These are phyloP conservation scores for Aspergillus amoenus DNA, from an alignment of 2,329 filamentous ascomycete species.

Conservation along the genomic window DNA sequence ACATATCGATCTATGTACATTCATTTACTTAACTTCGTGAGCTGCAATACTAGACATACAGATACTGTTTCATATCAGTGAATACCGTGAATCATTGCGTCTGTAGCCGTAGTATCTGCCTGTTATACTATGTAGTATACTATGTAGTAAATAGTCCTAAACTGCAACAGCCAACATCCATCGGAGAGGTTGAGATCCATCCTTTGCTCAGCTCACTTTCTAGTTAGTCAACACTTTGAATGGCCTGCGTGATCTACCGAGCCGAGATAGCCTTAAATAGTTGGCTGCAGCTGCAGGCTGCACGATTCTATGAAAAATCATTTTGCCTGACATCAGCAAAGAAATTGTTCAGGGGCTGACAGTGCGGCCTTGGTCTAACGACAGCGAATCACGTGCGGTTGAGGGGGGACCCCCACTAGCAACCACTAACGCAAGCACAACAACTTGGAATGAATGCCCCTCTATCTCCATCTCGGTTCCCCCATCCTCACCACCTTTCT, in stretches of 20 bases:
- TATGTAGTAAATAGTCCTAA: too few relatives aligned
- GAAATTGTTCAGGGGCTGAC: slow-evolving; percentile 8
- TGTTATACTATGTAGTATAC: too few relatives aligned
- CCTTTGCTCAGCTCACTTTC: too few relatives aligned
- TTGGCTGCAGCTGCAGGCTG: slow-evolving; percentile 9
- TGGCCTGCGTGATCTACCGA: background rate
- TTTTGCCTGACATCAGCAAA: slow-evolving; percentile 9
- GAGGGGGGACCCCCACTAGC: slow-evolving; percentile 24
- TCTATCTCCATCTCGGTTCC: slow-evolving; percentile 30
- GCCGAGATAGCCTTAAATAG: background rate
- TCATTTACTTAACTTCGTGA: slow-evolving; percentile 21
- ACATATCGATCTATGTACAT: slow-evolving; percentile 33
- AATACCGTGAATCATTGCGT: background rate
- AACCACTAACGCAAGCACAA: slow-evolving; percentile 29
- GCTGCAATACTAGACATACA: slow-evolving; percentile 6
- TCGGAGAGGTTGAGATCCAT: background rate
- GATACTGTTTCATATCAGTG: background rate
- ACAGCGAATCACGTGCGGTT: slow-evolving; percentile 21
- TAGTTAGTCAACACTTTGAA: background rate
- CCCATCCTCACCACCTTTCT: slow-evolving; percentile 16
- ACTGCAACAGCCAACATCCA: too few relatives aligned
- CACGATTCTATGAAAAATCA: background rate
- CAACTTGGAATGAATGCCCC: slow-evolving; percentile 32
- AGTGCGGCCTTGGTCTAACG: slow-evolving; percentile 21
- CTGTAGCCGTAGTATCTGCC: too few relatives aligned